Conservation (phyloP, 345 rosid species). For the Ricinus communis region DNA sequence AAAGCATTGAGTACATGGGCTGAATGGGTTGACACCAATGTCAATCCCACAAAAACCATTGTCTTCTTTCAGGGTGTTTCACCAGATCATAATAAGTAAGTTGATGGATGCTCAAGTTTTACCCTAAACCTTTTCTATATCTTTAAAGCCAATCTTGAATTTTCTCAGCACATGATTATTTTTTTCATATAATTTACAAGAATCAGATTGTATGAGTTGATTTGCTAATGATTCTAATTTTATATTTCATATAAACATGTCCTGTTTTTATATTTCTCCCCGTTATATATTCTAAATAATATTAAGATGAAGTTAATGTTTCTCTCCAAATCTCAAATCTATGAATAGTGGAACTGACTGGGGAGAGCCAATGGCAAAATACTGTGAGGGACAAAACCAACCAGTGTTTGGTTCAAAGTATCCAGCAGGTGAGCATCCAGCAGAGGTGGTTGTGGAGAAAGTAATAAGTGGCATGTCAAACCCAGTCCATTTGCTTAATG, state of each 20-base stretch:
- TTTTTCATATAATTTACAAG: no score
- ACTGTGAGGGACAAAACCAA: conserved; percentile 44
- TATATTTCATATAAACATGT: no score
- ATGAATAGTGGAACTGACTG: conserved; percentile 55
- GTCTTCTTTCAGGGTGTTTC: conserved; percentile 76
- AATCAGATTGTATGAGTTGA: no score
- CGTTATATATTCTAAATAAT: no score
- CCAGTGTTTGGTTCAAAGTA: conserved; percentile 38
- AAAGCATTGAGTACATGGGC: conserved; percentile 73
- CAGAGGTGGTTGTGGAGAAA: conserved; percentile 39
- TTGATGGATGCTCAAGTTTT: not conserved
- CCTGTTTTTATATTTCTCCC: no score
- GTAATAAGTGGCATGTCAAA: conserved; percentile 29
- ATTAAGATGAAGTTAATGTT: no score
- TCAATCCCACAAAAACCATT: conserved; percentile 46
- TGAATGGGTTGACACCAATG: conserved; percentile 50
- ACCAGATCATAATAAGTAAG: conserved; percentile 38
- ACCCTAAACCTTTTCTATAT: no score
- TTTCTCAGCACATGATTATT: no score
- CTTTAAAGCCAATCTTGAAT: no score
- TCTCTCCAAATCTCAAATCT: no score
- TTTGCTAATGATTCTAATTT: no score
- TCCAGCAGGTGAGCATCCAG: conserved; percentile 46
- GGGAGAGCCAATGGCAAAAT: conserved; percentile 39
- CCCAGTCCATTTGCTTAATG: conserved; percentile 40